These are phyloP conservation scores for Caulochytrium protostelioides DNA, from an alignment of 371 early-diverging fungal species.

Conservation along the genomic window DNA sequence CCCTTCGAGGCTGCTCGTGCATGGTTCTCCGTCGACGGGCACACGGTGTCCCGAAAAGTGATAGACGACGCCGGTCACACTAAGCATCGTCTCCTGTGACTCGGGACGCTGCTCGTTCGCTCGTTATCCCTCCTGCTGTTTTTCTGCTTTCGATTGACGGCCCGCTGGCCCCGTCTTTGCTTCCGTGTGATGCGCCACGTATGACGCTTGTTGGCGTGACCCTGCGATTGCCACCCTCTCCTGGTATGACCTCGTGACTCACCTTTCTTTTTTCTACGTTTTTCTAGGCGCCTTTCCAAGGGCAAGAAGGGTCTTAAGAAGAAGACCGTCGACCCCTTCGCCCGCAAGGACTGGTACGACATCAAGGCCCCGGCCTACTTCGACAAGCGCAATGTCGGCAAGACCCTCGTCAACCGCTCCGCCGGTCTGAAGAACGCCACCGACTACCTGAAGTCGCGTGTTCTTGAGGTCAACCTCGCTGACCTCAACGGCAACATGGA, in stretches of 20 bases:
- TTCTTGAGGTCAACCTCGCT: slow-evolving; percentile 92
- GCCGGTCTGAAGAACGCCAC: slow-evolving; percentile 96
- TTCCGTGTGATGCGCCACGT: too few species aligned
- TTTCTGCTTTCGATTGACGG: too few species aligned
- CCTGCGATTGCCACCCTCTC: background rate
- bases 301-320: slow-evolving; percentile 95
- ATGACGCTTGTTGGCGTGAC: too few species aligned
- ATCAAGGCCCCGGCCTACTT: slow-evolving; percentile 95
- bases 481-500: slow-evolving; percentile 89
- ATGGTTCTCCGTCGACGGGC: too few species aligned
- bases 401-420: slow-evolving; percentile 98
- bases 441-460: slow-evolving; percentile 91
- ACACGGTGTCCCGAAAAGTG: too few species aligned
- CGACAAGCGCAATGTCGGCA: slow-evolving; percentile 78
- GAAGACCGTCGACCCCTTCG: slow-evolving; percentile 87
- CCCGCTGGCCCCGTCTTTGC: too few species aligned
- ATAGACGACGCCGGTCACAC: too few species aligned
- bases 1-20: too few species aligned
- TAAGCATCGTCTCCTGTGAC: too few species aligned
- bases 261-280: background rate
- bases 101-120: too few species aligned
- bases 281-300: slow-evolving; percentile 53
- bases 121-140: too few species aligned
- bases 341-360: slow-evolving; percentile 99
- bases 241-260: background rate